Evolutionary conservation across 257 asterid genomes (phyloP).

Genomic region (Anisodus tanguticus): DNA sequence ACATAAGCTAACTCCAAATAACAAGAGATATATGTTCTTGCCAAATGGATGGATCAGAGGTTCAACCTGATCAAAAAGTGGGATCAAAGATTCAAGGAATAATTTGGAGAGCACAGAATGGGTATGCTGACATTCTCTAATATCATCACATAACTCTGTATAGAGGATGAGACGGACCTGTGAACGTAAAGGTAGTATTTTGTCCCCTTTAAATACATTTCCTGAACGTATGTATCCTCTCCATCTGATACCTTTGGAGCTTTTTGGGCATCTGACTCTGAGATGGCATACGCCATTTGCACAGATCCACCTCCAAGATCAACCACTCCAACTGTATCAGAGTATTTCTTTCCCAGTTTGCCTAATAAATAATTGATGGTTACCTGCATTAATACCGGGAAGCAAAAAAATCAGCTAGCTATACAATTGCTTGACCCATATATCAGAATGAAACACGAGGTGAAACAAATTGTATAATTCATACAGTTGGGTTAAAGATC

Average conservation of each 20-base stretch:
- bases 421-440: conserved; percentile 7
- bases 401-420: background rate
- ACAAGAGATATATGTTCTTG: conserved; percentile 18
- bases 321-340: conserved; percentile 66
- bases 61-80: conserved; percentile 5
- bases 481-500: background rate
- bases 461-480: background rate
- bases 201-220: conserved; percentile 50
- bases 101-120: conserved; percentile 3
- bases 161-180: conserved; percentile 40
- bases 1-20: background rate
- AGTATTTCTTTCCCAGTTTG: conserved; percentile 51
- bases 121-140: background rate
- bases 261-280: conserved; percentile 51
- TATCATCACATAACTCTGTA: background rate
- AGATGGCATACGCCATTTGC: conserved; percentile 58
- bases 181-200: conserved; percentile 56
- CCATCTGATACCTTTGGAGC: conserved; percentile 49
- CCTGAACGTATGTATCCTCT: conserved; percentile 47
- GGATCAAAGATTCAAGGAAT: background rate
- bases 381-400: conserved; percentile 45
- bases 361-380: conserved; percentile 70
- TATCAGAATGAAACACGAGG: background rate
- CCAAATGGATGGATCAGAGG: background rate
- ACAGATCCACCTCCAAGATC: conserved; percentile 78